These are phyloP conservation scores for Zygoascus tannicola DNA, from an alignment of 805 yeast species.

Conservation along the genomic window DNA sequence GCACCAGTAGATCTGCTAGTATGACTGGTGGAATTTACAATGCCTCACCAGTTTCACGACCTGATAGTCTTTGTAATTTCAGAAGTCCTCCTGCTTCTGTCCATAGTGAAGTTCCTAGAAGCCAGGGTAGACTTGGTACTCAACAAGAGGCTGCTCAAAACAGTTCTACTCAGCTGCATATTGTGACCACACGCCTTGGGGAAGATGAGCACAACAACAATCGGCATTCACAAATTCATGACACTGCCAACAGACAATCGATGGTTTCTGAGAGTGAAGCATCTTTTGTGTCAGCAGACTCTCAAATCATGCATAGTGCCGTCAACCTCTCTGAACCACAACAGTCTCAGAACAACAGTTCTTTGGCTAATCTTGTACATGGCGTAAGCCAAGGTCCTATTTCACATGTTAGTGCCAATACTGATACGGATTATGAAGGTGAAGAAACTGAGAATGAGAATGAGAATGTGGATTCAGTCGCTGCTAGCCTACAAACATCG, in stretches of 20 bases:
- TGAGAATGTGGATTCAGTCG: neutral
- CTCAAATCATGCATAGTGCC: neutral
- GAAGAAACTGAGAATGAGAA: neutral
- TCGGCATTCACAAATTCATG: neutral
- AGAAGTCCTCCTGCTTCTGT: neutral
- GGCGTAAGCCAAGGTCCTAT: conserved; percentile 14
- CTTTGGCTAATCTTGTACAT: neutral
- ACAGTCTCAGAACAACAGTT: neutral
- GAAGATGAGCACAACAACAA: too few species aligned
- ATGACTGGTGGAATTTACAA: neutral
- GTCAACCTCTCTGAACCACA: neutral
- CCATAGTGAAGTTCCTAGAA: neutral
- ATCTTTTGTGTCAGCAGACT: neutral
- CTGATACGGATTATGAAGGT: neutral
- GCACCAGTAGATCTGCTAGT: neutral
- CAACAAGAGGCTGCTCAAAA: neutral
- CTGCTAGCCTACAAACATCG: too few species aligned
- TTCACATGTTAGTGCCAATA: conserved; percentile 3
- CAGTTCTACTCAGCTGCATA: neutral
- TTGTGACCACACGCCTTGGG: neutral
- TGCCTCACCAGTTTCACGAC: neutral
- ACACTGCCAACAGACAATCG: neutral
- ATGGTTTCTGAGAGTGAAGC: neutral
- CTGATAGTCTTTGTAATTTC: neutral
- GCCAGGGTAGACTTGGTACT: neutral